Base-by-base conservation (phyloP, 495 filamentous ascomycete species). In the Penicillium flavigenum region DNA sequence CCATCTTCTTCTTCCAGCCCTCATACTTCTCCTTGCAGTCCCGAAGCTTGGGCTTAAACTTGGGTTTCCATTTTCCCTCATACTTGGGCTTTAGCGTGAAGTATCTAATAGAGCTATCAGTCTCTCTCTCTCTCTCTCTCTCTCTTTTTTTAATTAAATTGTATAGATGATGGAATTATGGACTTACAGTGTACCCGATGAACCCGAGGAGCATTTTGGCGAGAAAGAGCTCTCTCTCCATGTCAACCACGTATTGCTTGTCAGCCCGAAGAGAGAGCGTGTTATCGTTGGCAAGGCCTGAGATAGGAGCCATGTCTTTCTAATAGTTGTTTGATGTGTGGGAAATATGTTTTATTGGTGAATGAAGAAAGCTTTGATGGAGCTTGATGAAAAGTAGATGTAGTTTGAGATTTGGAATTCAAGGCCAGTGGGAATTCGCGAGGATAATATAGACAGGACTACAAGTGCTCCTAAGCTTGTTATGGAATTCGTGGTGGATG, bases 301-400 rank as follows among this genome's bases (percentile, higher is more conserved):
- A 6, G 10, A 42, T 44, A 27, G 51, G 39, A 12, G 51, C 51
- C 51, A 53, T 47, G 32, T 29, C 22, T 19, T 14, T 54, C 19
- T 32, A 31, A 17, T 26, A 6, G 4, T 26, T 55, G 43, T 10
- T 46, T 46, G 52, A 14, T 26, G 6, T 8, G 20, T n/a, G 36
- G 36, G 9, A 36, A 20, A 34, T 6, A 32, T 5, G 12, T 10
- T 2, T 22, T 22, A 22, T 32, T 45, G 51, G 16, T 34, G 17
- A 2, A n/a, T 5, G 19, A 22, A 36, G 19, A 14, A 50, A 12
- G 31, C 17, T 50, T 24, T 36, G 44, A 47, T 38, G 41, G 20
- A 46, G 29, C 42, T 54, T 54, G 39, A 45, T 44, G 12, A 1
- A 24, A 55, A 7, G 47, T 38, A 26, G 12, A 39, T 47, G n/a